Evolutionary conservation across 176 grass and related monocot genomes (phyloP).

Genomic region (Chrysopogon serrulatus): DNA sequence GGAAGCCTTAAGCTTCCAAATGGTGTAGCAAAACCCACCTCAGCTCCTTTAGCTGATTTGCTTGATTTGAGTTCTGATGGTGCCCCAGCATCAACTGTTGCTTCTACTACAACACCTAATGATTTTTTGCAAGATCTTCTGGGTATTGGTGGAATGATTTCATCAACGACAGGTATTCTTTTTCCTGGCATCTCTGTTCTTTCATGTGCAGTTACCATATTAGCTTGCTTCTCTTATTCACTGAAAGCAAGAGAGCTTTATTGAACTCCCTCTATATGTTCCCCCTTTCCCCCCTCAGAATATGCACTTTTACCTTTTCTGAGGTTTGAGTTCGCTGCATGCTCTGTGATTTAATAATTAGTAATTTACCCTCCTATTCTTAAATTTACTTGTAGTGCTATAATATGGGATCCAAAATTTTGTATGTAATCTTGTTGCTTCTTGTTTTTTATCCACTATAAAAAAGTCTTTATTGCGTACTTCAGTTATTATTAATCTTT

Average conservation of each 20-base stretch:
- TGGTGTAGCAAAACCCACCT: slow-evolving; percentile 68
- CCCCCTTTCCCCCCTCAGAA: not conserved
- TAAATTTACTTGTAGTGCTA: slow-evolving; percentile 3
- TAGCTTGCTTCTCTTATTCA: not conserved
- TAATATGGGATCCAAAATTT: not conserved
- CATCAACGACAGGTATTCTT: slow-evolving; percentile 59
- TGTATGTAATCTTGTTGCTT: not conserved
- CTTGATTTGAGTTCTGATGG: slow-evolving; percentile 84
- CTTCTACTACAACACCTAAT: slow-evolving; percentile 52
- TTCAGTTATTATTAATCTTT: not conserved
- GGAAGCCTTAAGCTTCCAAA: slow-evolving; percentile 77
- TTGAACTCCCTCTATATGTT: not conserved
- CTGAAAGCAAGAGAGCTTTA: not conserved
- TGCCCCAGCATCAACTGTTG: slow-evolving; percentile 29
- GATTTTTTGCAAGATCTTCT: slow-evolving; percentile 84
- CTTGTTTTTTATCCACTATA: not conserved
- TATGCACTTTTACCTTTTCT: not conserved
- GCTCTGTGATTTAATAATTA: not conserved
- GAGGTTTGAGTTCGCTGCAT: not conserved
- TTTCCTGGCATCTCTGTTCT: not conserved
- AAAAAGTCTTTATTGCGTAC: not conserved
- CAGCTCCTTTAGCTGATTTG: slow-evolving; percentile 64
- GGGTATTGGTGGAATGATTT: slow-evolving; percentile 58
- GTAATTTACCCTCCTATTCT: not conserved
- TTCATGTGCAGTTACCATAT: not conserved